These are phyloP conservation scores for Crithidia expoeki DNA, from an alignment of 208 protist genomes.

Conservation along the genomic window DNA sequence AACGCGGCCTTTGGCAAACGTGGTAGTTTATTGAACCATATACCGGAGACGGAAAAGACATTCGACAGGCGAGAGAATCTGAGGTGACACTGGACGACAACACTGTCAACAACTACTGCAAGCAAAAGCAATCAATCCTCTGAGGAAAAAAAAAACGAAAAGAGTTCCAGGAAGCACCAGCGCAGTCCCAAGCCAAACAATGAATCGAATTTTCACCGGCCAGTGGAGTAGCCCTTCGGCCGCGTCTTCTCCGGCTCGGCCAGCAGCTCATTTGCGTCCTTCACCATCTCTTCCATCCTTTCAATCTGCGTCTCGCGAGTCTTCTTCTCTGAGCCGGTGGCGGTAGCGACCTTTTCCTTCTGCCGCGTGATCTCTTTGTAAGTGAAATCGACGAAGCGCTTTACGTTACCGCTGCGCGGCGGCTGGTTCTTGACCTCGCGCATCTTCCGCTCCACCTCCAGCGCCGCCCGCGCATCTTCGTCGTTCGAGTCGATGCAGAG, in stretches of 20 bases:
- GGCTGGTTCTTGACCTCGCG: constrained; percentile 79
- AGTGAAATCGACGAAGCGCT: constrained; percentile 70
- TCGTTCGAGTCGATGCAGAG: constrained; percentile 48
- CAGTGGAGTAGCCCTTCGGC: constrained; percentile 67
- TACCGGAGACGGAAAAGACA: too few relatives aligned
- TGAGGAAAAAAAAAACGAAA: too few relatives aligned
- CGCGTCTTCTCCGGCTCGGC: constrained; percentile 54
- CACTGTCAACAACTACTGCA: too few relatives aligned
- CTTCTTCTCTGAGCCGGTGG: constrained; percentile 54
- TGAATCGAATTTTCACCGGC: constrained; percentile 17
- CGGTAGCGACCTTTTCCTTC: constrained; percentile 63
- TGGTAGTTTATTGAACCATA: too few relatives aligned
- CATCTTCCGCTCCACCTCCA: constrained; percentile 75
- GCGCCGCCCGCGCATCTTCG: constrained; percentile 33
- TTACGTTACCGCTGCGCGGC: constrained; percentile 78
- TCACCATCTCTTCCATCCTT: constrained; percentile 74
- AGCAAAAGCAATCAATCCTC: too few relatives aligned
- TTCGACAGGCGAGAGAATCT: too few relatives aligned
- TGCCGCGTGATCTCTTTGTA: constrained; percentile 70
- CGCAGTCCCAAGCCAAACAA: too few relatives aligned
- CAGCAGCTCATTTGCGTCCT: constrained; percentile 65
- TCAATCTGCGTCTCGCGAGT: constrained; percentile 47
- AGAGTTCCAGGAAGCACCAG: too few relatives aligned
- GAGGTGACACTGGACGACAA: too few relatives aligned
- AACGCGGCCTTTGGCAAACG: too few relatives aligned